Evolutionary conservation across 257 asterid genomes (phyloP), one percentile per base, ranked within the genome.

Genomic region (Solanum ossicruentum): DNA sequence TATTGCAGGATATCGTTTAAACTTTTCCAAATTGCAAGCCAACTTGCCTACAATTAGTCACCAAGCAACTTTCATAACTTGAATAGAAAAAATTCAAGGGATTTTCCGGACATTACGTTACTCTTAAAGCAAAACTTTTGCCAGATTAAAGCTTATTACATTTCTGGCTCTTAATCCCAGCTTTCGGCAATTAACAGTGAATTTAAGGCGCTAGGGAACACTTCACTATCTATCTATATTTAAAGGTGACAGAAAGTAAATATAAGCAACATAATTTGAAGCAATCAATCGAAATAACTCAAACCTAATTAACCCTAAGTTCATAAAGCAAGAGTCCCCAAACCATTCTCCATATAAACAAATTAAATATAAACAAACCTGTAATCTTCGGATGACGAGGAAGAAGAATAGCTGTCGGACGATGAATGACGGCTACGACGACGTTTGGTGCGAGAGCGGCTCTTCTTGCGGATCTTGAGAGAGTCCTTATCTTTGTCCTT

Each of bases 361-460:
- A 77, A 77, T 13, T 49, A 23, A 3, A 6, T 8, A 26, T 18
- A 85, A 23, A 26, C 20, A 83, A 3, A 94, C 99, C 98, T 94
- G 89, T 85, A 89, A 85, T 88, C 91, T 32, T 89, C 93, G 49
- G 93, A 91, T 11, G 98, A 95, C 67, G 95, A 94, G 57, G 92
- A 88, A 28, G 92, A 83, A 61, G 92, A 87, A 84, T 89, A 82
- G 87, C 89, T 86, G 36, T 93, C 98, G n/a, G 95, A 88, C 5
- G 98, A 89, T 83, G 97, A 89, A 84, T 87, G 92, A 56, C 91
- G 98, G 86, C 88, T 87, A 73, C 94, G 94, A 45, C 92, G 97
- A 20, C 97, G 96, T 88, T 92, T 96, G 61, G 91, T 70, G 86
- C 87, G 89, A 77, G 97, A 87, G 78, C 92, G 93, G 89, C 91